These are phyloP conservation scores for Bertia moriformis DNA, from an alignment of 2,329 filamentous ascomycete genomes.

Conservation along the genomic window DNA sequence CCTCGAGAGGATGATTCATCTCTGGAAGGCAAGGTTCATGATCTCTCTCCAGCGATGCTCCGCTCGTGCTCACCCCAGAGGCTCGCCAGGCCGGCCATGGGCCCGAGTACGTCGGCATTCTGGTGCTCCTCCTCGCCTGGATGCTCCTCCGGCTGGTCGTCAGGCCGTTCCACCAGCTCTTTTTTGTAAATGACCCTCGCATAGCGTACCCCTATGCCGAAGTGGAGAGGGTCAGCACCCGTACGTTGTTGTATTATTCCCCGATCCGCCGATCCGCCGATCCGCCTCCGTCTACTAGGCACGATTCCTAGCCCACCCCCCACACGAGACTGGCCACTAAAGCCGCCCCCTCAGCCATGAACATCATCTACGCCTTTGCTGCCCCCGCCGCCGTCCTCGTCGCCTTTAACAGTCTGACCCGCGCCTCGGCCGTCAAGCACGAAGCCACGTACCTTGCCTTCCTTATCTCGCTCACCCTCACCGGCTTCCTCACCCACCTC, in stretches of 20 bases:
- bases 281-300: constrained; percentile 5
- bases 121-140: constrained; percentile 54
- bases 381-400: constrained; percentile 56
- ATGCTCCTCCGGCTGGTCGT: constrained; percentile 46
- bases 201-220: constrained; percentile 80
- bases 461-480: constrained; percentile 60
- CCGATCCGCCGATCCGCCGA: background rate
- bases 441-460: constrained; percentile 78
- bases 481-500: constrained; percentile 72
- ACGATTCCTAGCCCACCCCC: no score
- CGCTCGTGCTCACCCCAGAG: no score
- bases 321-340: no score
- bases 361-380: constrained; percentile 65
- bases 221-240: constrained; percentile 67
- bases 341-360: no score
- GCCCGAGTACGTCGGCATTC: constrained; percentile 72
- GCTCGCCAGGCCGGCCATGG: constrained; percentile 62
- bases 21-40: no score
- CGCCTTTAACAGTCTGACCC: constrained; percentile 45
- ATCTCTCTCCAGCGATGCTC: no score
- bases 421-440: constrained; percentile 59
- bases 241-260: constrained; percentile 20
- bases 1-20: no score
- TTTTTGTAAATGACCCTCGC: constrained; percentile 69
- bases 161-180: constrained; percentile 87